These are phyloP conservation scores for Geranium brycei DNA, from an alignment of 345 rosid genomes.

Conservation along the genomic window DNA sequence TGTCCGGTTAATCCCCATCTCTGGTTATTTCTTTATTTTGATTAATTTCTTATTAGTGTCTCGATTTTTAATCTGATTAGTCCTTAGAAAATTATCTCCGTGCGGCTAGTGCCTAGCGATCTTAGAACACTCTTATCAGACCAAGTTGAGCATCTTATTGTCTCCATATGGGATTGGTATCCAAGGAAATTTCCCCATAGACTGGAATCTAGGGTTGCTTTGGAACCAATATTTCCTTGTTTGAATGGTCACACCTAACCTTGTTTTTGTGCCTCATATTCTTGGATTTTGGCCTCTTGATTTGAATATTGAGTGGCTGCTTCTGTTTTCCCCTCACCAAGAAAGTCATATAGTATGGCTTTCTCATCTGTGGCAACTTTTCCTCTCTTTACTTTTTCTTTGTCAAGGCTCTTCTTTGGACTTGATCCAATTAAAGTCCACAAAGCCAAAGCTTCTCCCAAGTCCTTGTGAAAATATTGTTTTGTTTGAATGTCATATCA, in stretches of 20 bases:
- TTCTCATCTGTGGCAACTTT: background rate
- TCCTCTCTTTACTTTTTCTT: background rate
- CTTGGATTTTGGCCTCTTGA: background rate
- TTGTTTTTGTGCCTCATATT: background rate
- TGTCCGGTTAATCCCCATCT: no score
- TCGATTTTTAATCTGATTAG: no score
- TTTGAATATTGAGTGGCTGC: background rate
- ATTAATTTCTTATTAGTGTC: no score
- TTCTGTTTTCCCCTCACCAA: background rate
- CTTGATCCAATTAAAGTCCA: no score
- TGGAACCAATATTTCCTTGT: background rate
- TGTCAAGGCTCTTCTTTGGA: no score
- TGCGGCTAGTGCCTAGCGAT: no score
- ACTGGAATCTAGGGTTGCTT: background rate
- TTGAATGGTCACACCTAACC: background rate
- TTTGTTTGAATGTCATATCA: no score
- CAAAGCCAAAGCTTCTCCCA: no score
- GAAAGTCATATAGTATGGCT: background rate
- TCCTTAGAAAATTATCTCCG: no score
- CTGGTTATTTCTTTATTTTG: no score
- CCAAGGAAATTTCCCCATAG: background rate
- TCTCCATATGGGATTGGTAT: background rate
- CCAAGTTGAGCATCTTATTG: background rate
- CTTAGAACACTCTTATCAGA: no score
- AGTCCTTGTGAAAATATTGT: no score